phyloP scores from a whole-genome alignment of 176 grass and related monocot genomes.

The Paspalum notatum region DNA sequence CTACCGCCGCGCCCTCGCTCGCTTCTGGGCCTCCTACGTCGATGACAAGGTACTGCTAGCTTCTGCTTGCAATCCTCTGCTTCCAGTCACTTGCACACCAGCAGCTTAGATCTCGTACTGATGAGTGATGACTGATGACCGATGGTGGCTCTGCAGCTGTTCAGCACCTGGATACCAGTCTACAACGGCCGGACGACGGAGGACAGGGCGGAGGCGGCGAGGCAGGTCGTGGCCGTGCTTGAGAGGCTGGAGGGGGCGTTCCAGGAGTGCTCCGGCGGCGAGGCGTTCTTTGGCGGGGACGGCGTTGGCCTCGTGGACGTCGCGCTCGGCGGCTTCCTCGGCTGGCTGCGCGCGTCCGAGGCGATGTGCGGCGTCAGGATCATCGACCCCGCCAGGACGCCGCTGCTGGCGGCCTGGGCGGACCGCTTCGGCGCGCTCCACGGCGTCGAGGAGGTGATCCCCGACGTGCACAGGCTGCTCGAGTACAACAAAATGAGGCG shows the following conservation, averaged over 20 bases:
- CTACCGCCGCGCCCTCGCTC: slow-evolving; percentile 29
- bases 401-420: slow-evolving; percentile 31
- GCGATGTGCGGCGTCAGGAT: slow-evolving; percentile 23
- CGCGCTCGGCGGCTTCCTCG: slow-evolving; percentile 30
- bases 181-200: slow-evolving; percentile 25
- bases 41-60: slow-evolving; percentile 51
- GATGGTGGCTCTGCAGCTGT: background rate
- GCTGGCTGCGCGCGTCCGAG: slow-evolving; percentile 31
- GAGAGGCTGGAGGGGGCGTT: slow-evolving; percentile 34
- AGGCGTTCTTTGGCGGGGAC: slow-evolving; percentile 32
- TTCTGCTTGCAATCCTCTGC: no score
- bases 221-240: background rate
- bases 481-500: slow-evolving; percentile 26
- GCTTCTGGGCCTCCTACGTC: slow-evolving; percentile 45
- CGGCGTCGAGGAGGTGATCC: slow-evolving; percentile 28
- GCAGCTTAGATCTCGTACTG: background rate
- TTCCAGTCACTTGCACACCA: background rate
- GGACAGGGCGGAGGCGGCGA: slow-evolving; percentile 18
- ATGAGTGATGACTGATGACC: no score
- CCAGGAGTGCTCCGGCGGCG: slow-evolving; percentile 16
- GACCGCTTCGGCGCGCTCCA: slow-evolving; percentile 31
- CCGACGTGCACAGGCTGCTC: slow-evolving; percentile 7
- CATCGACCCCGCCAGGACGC: slow-evolving; percentile 32
- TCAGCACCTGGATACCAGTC: background rate
- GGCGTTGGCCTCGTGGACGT: slow-evolving; percentile 19